Evolutionary conservation across 331 rosid species (phyloP), one percentile per base, ranked within the genome.

Genomic region (Phaseolus coccineus): DNA sequence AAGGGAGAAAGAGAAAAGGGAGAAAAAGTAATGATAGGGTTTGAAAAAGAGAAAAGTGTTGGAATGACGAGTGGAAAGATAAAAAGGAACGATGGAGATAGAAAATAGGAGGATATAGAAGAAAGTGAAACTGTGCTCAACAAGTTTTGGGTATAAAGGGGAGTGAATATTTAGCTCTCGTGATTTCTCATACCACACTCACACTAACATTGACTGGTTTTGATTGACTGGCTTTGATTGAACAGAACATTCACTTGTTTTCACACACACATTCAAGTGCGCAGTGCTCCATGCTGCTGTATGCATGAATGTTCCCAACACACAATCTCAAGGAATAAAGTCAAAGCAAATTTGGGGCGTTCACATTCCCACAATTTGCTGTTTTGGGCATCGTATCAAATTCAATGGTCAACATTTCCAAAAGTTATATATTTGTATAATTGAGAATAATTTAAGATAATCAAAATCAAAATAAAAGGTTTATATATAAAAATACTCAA

Each of bases 31-130:
- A 71, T 25, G 8, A 30, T 25, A 59, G 47, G 33, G 33, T 37
- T 30, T 0, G 22, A 44, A 37, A 19, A 42, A 19, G 19, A 40
- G 2, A 59, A 7, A 28, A 42, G 12, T 8, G 42, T 4, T 74
- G 69, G 70, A 30, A 35, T 44, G 69, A 14, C 19, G 80, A 65
- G 33, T 69, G 16, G 11, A 42, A 65, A 73, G 61, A 63, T 11
- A 25, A 71, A 57, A 79, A 72, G n/a, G 58, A 63, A 40, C 1
- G 73, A 55, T 35, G 31, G 66, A 46, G 25, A 53, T 3, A 8
- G 68, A 67, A 53, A 69, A 57, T 48, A 56, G 48, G 33, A 55
- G 58, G 30, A 40, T 30, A 42, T 68, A 56, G 6, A 55, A 78
- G 50, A 69, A 69, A 56, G 48, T 15, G 51, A 30, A 28, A 42